Evolutionary conservation across 306 rosid species (phyloP), one percentile per base, ranked within the genome.

Genomic region (Sicyos baderoa): DNA sequence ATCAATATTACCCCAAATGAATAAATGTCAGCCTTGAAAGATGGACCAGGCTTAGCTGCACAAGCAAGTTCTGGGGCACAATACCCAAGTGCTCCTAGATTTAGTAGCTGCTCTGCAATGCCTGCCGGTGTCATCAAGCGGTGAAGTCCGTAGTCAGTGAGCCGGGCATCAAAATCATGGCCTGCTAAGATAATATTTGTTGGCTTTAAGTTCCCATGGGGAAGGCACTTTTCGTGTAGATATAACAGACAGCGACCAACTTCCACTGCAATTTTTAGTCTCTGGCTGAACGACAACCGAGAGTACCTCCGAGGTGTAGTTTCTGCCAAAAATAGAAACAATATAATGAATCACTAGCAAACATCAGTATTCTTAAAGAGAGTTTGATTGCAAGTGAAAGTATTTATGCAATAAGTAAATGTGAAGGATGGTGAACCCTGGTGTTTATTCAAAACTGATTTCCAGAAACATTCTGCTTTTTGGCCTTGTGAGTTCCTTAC

Each of bases 41-140:
- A 80, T 60, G 91, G 94, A 54, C 83, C 81, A 12, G 91, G 91
- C 77, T 86, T 93, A 22, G 87, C 79, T 42, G 91, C 86, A 55
- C 80, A 65, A 59, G 93, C 88, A 11, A 93, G 87, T 77, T 93
- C 98, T 16, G 98, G 89, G 57, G 98, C 89, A 14, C 98, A 85
- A 79, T 93, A 89, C 59, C 98, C 98, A 0, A 93, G 93, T 14
- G 98, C 98, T 78, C 98, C 98, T 8, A 93, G 89, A 77, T 88
- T 93, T 42, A 89, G 83, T 75, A 93, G 81, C 84, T 93, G 98
- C 79, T 93, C 98, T 0, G 93, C 92, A 57, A 89, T 83, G 54
- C 98, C 98, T 42, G 87, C 86, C 5, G 82, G 87, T 0, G 93
- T 93, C 98, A 93, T 93, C 40, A 93, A 86, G 77, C 98, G 93